A percentile compares a stretch with the other conserved stretches of the same genome.
These are phyloP conservation scores for Microascus cirrosus DNA, from an alignment of 2,329 filamentous ascomycete species.

Conservation along the genomic window DNA sequence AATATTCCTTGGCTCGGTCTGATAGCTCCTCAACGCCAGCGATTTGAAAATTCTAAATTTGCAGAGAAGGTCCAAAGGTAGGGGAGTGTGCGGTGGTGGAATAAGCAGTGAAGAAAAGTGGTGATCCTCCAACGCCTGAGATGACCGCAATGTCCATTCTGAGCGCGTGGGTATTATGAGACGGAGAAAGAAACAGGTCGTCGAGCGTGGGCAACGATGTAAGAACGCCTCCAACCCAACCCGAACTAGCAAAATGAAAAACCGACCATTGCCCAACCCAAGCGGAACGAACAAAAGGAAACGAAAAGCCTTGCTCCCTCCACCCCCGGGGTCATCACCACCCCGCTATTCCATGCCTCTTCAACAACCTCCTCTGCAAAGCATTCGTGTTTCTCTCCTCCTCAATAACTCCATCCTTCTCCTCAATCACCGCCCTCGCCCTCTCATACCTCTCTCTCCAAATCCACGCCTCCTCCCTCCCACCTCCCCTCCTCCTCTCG, in stretches of 20 bases:
- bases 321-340: background rate
- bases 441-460: conserved; percentile 2
- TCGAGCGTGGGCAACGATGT: too few species aligned
- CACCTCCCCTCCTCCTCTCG: conserved; percentile 16
- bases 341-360: background rate
- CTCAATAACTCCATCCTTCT: conserved; percentile 5
- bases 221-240: background rate
- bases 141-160: too few species aligned
- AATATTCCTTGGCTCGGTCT: too few species aligned
- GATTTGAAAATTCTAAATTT: too few species aligned
- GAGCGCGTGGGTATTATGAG: too few species aligned
- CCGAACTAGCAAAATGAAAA: background rate
- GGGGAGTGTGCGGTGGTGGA: too few species aligned
- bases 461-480: conserved; percentile 3
- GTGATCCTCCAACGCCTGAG: too few species aligned
- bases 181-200: too few species aligned
- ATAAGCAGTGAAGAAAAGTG: too few species aligned
- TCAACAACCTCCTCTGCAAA: background rate
- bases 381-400: conserved; percentile 4
- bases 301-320: background rate
- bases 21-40: too few species aligned
- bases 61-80: too few species aligned
- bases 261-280: background rate
- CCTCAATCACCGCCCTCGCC: conserved; percentile 2
- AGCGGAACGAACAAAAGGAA: background rate